Evolutionary conservation across 169 alveolate genomes (phyloP).

Genomic region (Cystoisospora suis): DNA sequence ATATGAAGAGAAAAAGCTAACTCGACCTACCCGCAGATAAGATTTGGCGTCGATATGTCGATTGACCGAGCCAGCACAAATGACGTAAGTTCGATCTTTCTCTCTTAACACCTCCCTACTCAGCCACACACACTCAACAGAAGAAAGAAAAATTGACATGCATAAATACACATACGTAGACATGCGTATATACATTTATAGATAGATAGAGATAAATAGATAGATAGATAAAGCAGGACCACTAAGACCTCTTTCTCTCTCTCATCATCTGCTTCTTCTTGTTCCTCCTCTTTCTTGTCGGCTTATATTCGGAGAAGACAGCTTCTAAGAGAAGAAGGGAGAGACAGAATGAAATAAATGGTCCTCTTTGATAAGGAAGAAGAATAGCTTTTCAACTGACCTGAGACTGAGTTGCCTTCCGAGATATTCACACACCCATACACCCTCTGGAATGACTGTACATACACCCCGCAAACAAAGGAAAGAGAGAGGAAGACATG

Average conservation of each 20-base stretch:
- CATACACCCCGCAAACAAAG: not conserved
- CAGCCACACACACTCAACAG: not conserved
- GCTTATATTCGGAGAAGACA: no score
- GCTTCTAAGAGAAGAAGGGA: no score
- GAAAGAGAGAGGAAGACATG: not conserved
- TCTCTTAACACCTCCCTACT: not conserved
- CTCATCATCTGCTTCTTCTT: no score
- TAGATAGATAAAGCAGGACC: no score
- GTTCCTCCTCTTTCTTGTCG: no score
- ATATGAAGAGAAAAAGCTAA: not conserved
- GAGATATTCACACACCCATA: constrained; percentile 13
- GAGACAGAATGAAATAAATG: not conserved
- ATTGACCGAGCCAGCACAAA: constrained; percentile 3
- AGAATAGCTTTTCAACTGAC: no score
- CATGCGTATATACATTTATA: no score
- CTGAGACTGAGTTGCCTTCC: constrained; percentile 10
- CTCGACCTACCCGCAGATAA: not conserved
- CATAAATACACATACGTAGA: not conserved
- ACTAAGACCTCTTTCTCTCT: no score
- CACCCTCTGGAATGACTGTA: not conserved
- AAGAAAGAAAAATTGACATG: not conserved
- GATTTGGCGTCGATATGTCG: not conserved
- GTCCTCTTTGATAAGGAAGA: no score
- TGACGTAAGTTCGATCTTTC: not conserved
- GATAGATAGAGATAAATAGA: not conserved